phyloP scores from a whole-genome alignment of 495 filamentous ascomycete genomes.

The Glarea lozoyensis region DNA sequence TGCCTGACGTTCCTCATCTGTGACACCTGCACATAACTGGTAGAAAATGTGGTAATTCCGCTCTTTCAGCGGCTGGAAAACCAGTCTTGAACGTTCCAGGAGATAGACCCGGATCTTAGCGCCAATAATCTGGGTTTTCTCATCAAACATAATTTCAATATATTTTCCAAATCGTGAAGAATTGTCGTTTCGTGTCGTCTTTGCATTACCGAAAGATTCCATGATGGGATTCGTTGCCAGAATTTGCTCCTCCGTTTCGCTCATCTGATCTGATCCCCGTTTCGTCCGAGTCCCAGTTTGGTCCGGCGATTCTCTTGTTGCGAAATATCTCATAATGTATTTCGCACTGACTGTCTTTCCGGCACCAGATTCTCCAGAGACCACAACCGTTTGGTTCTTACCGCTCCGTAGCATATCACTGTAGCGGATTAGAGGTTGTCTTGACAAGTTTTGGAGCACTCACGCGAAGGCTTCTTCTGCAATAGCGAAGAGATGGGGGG shows the following conservation, averaged over 20 bases:
- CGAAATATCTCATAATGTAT: conserved; percentile 99
- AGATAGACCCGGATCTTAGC: conserved; percentile 95
- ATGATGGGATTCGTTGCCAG: conserved; percentile 98
- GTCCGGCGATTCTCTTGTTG: conserved; percentile 90
- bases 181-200: conserved; percentile 98
- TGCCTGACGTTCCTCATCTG: conserved; percentile 73
- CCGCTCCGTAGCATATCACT: conserved; percentile 96
- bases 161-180: conserved; percentile 99
- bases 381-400: conserved; percentile 97
- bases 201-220: conserved; percentile 99
- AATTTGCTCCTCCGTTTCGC: conserved; percentile 97
- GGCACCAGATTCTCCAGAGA: conserved; percentile 96
- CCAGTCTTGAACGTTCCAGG: conserved; percentile 87
- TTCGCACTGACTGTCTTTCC: conserved; percentile 99
- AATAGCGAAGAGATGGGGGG: conserved; percentile 97
- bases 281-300: conserved; percentile 71
- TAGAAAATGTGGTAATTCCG: conserved; percentile 99
- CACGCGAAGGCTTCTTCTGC: conserved; percentile 98
- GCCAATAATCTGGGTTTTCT: conserved; percentile 90
- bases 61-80: conserved; percentile 97
- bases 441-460: conserved; percentile 23
- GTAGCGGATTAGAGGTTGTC: conserved; percentile 14
- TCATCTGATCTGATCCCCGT: conserved; percentile 80
- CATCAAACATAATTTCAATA: conserved; percentile 99
- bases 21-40: conserved; percentile 88